A percentile compares a stretch with the other conserved stretches of the same genome.
Evolutionary conservation across 1,284 basidiomycete species (phyloP).

Genomic region (Acaromyces ingoldii): DNA sequence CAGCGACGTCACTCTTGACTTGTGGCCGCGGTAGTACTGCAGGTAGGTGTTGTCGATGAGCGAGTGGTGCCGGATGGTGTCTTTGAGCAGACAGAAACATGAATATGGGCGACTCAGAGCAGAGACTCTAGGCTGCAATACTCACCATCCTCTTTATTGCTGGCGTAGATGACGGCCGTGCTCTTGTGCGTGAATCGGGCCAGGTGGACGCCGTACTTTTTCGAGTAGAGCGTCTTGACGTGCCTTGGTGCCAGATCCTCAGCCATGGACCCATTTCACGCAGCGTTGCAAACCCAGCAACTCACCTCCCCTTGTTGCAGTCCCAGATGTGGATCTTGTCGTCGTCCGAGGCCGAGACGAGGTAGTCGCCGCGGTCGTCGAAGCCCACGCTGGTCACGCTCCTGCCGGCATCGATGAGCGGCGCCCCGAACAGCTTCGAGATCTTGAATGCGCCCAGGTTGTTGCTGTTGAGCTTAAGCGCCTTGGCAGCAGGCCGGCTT

Average conservation of each 20-base stretch:
- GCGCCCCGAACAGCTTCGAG: conserved; percentile 73
- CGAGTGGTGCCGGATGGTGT: conserved; percentile 89
- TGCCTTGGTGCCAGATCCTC: too few relatives aligned
- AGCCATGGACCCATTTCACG: too few relatives aligned
- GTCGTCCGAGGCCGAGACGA: conserved; percentile 86
- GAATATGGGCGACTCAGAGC: too few relatives aligned
- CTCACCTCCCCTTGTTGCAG: conserved; percentile 85
- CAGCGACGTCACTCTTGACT: conserved; percentile 75
- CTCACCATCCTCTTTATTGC: conserved; percentile 79
- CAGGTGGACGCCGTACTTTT: conserved; percentile 93
- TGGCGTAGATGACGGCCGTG: conserved; percentile 78
- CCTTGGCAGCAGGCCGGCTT: too few relatives aligned
- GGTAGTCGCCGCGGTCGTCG: conserved; percentile 79
- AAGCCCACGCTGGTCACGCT: conserved; percentile 75
- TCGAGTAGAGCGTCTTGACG: conserved; percentile 72
- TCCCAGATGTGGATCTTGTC: conserved; percentile 86
- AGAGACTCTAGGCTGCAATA: too few relatives aligned
- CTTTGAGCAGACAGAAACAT: conserved; percentile 17
- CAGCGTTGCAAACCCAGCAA: too few relatives aligned
- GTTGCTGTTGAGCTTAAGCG: conserved; percentile 18
- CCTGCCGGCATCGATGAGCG: conserved; percentile 52
- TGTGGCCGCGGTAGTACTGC: conserved; percentile 92
- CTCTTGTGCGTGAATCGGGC: conserved; percentile 90
- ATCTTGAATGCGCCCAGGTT: conserved; percentile 62
- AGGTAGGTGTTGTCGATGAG: conserved; percentile 93